Percentiles rank a stretch among this genome's conserved stretches.
Evolutionary conservation across 2,329 filamentous ascomycete species (phyloP).

Genomic region (Raffaelea arxii): DNA sequence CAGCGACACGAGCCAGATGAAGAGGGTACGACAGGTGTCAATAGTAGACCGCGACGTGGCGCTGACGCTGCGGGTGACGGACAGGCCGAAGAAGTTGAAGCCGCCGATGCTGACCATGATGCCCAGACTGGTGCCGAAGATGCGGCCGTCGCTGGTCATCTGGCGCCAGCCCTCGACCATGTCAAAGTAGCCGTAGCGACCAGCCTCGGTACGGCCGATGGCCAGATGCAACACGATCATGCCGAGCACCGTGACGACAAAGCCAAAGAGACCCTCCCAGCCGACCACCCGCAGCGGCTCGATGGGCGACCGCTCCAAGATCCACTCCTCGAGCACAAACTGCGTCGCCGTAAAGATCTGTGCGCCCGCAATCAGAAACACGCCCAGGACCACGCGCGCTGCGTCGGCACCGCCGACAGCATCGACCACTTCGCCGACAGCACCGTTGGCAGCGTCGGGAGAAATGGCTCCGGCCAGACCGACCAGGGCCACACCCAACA

Average conservation of each 20-base stretch:
- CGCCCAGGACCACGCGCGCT: conserved; percentile 65
- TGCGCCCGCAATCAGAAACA: conserved; percentile 82
- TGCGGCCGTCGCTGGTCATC: conserved; percentile 59
- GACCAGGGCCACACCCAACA: conserved; percentile 79
- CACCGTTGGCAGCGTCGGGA: conserved; percentile 46
- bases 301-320: conserved; percentile 55
- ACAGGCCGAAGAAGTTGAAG: conserved; percentile 98
- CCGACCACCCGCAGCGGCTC: conserved; percentile 87
- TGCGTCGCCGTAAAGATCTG: conserved; percentile 96
- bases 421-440: conserved; percentile 18
- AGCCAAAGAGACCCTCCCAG: conserved; percentile 93
- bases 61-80: conserved; percentile 79
- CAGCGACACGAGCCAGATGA: conserved; percentile 95
- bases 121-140: conserved; percentile 68
- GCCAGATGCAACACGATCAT: conserved; percentile 74
- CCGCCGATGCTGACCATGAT: conserved; percentile 99
- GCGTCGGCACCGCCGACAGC: conserved; percentile 32
- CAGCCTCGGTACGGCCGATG: conserved; percentile 65
- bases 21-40: conserved; percentile 92
- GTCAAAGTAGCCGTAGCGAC: conserved; percentile 80
- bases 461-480: conserved; percentile 81
- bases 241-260: conserved; percentile 63
- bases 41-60: conserved; percentile 93
- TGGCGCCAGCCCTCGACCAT: conserved; percentile 76
- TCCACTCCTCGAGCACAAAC: conserved; percentile 92